Evolutionary conservation across 176 grass and related monocot genomes (phyloP).

Genomic region (Oryza punctata): DNA sequence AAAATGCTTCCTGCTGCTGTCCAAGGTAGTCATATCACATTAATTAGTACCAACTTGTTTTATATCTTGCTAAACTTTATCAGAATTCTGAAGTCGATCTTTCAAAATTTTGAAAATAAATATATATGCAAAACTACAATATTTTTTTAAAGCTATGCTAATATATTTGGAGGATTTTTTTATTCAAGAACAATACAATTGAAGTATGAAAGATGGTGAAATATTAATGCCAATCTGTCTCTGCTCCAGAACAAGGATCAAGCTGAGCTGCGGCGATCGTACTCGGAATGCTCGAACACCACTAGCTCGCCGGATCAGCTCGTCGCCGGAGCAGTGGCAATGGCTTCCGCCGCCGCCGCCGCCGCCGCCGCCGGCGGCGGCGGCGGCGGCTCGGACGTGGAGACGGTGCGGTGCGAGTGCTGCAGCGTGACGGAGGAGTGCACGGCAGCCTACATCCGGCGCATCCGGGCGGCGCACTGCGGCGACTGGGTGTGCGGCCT

Average conservation of each 20-base stretch:
- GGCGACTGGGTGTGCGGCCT: conserved; percentile 72
- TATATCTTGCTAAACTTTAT: no score
- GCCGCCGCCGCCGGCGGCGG: neutral
- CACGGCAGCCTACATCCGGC: conserved; percentile 55
- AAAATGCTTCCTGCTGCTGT: neutral
- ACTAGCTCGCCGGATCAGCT: neutral
- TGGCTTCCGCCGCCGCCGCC: neutral
- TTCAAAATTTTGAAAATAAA: no score
- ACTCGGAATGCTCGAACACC: conserved; percentile 26
- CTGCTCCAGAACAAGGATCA: conserved; percentile 36
- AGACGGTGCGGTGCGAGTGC: conserved; percentile 68
- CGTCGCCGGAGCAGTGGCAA: neutral
- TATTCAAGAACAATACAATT: no score
- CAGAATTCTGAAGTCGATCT: no score
- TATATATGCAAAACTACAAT: no score
- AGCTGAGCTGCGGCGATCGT: conserved; percentile 27
- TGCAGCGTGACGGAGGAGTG: conserved; percentile 75
- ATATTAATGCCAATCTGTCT: neutral
- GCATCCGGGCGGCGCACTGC: conserved; percentile 47
- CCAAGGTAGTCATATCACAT: neutral
- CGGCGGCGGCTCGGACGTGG: neutral
- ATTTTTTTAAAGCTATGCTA: neutral
- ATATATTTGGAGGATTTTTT: no score
- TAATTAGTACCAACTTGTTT: no score
- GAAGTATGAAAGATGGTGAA: neutral